Evolutionary conservation across 2,329 filamentous ascomycete species (phyloP).

Genomic region (Xylariaceae sp.): DNA sequence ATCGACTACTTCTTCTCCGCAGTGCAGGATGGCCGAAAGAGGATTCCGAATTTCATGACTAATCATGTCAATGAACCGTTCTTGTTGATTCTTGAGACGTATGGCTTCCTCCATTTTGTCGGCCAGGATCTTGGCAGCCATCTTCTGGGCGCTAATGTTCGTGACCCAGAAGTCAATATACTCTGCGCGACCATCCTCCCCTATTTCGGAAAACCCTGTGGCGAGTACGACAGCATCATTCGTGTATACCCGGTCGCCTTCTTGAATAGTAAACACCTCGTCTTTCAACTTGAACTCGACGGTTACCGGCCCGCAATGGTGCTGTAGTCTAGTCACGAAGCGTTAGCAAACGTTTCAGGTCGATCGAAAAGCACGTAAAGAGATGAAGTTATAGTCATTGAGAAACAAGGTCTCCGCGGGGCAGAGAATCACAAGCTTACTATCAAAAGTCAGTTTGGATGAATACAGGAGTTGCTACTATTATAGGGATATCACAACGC

Average conservation of each 20-base stretch:
- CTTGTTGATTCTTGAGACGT: slow-evolving; percentile 24
- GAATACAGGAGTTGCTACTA: too few species aligned
- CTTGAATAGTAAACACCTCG: slow-evolving; percentile 21
- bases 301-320: too few species aligned
- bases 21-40: slow-evolving; percentile 26
- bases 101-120: slow-evolving; percentile 29
- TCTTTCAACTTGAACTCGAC: too few species aligned
- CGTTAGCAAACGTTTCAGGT: too few species aligned
- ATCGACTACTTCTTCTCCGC: slow-evolving; percentile 26
- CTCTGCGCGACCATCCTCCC: slow-evolving; percentile 21
- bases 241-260: slow-evolving; percentile 20
- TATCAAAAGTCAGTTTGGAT: too few species aligned
- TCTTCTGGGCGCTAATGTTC: slow-evolving; percentile 27
- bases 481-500: too few species aligned
- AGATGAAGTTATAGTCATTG: too few species aligned
- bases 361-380: too few species aligned
- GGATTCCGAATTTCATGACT: slow-evolving; percentile 30
- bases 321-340: too few species aligned
- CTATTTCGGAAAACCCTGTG: slow-evolving; percentile 24
- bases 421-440: too few species aligned
- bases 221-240: slow-evolving; percentile 20
- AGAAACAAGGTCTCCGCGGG: too few species aligned
- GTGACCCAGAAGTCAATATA: slow-evolving; percentile 29
- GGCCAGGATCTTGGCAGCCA: slow-evolving; percentile 23
- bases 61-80: slow-evolving; percentile 30